phyloP scores from a whole-genome alignment of 768 basidiomycete species.

The Pleurotus tuoliensis region DNA sequence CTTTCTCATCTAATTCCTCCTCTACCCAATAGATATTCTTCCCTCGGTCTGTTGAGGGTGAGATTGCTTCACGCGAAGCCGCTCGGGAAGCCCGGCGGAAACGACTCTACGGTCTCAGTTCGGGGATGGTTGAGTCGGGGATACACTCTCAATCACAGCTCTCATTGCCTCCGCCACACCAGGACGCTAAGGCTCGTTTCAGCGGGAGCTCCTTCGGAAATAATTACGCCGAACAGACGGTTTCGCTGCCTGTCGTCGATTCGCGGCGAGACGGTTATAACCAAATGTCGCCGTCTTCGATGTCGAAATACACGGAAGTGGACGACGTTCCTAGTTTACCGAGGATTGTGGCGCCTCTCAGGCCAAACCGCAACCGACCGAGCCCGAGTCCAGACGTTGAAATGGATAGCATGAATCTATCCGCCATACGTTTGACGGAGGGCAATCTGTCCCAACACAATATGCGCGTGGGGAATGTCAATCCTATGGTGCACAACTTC shows the following conservation, averaged over 20 bases:
- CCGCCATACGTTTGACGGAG: constrained; percentile 28
- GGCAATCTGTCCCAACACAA: constrained; percentile 41
- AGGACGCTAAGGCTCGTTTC: neutral
- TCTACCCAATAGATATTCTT: constrained; percentile 64
- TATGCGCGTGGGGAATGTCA: constrained; percentile 29
- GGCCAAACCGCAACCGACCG: constrained; percentile 39
- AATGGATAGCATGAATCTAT: constrained; percentile 25
- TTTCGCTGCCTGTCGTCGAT: neutral
- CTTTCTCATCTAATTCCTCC: neutral
- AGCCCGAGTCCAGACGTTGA: constrained; percentile 25
- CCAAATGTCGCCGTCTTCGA: constrained; percentile 14
- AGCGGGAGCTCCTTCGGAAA: constrained; percentile 1
- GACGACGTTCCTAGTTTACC: constrained; percentile 16
- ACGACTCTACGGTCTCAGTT: constrained; percentile 21
- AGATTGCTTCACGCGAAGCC: constrained; percentile 52
- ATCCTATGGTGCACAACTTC: constrained; percentile 59
- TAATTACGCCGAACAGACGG: constrained; percentile 6
- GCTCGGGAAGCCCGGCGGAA: constrained; percentile 35
- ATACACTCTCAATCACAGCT: constrained; percentile 12
- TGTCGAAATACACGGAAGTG: constrained; percentile 26
- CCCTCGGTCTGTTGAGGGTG: constrained; percentile 69
- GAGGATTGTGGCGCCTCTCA: constrained; percentile 21
- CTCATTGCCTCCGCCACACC: neutral
- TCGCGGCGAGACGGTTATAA: constrained; percentile 1
- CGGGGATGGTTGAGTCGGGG: constrained; percentile 18